A percentile compares a stretch with the other conserved stretches of the same genome.
phyloP scores from a whole-genome alignment of 306 rosid species.

The Rubus idaeus region DNA sequence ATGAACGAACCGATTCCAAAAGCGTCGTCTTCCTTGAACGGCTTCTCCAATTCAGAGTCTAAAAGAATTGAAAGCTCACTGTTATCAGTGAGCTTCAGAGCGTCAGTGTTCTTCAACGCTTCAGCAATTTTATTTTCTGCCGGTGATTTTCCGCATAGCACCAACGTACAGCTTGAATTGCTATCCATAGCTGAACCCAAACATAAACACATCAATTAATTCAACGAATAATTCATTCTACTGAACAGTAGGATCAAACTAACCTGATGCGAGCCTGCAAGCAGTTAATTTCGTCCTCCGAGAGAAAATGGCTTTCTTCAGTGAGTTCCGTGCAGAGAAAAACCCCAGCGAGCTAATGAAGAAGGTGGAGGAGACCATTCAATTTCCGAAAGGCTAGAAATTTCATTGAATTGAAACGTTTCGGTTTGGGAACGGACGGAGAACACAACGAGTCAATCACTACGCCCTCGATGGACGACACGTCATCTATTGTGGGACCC shows the following conservation, averaged over 20 bases:
- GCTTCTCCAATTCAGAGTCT: slow-evolving; percentile 51
- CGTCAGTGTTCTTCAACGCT: slow-evolving; percentile 44
- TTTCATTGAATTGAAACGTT: neutral
- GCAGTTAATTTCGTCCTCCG: neutral
- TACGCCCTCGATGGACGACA: neutral
- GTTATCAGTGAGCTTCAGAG: slow-evolving; percentile 59
- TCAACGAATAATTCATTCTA: neutral
- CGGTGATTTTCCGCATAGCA: slow-evolving; percentile 68
- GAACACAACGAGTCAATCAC: neutral
- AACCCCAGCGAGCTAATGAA: neutral
- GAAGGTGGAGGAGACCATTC: slow-evolving; percentile 15
- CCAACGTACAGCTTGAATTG: slow-evolving; percentile 37
- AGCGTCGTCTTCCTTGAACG: slow-evolving; percentile 30
- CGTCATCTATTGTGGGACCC: neutral
- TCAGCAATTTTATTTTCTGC: slow-evolving; percentile 57
- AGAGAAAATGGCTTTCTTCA: slow-evolving; percentile 14
- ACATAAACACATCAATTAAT: neutral
- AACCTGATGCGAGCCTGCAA: neutral
- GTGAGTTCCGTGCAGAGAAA: neutral
- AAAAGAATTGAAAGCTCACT: slow-evolving; percentile 40
- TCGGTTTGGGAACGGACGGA: slow-evolving; percentile 3
- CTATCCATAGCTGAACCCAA: slow-evolving; percentile 41
- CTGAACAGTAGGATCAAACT: neutral
- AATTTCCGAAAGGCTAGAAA: neutral
- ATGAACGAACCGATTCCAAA: slow-evolving; percentile 56